A percentile compares a stretch with the other conserved stretches of the same genome.
Conservation (phyloP, 1,284 basidiomycete genomes). For the Singerocomus inundabilis region DNA sequence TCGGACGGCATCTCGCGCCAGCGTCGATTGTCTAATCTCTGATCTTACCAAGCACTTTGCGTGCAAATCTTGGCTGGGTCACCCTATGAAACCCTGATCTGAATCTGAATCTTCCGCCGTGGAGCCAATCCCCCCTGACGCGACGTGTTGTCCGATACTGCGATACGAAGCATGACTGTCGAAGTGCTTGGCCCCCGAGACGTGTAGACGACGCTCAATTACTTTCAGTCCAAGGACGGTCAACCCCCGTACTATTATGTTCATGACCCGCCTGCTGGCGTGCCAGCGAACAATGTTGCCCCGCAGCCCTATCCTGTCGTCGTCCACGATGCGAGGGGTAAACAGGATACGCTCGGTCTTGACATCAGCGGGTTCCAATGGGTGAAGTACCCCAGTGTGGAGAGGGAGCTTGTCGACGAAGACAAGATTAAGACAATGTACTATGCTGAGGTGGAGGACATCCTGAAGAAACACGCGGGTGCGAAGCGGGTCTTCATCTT, state of each 20-base stretch:
- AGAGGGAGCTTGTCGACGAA: constrained; percentile 42
- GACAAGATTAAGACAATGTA: constrained; percentile 29
- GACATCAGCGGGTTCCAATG: constrained; percentile 7
- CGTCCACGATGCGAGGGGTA: neutral
- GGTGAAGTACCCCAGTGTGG: constrained; percentile 25
- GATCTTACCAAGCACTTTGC: no score
- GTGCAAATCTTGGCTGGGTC: no score
- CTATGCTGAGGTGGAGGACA: constrained; percentile 40
- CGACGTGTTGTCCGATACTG: no score
- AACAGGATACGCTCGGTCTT: constrained; percentile 1
- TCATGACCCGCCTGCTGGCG: constrained; percentile 18
- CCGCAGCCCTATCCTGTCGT: neutral
- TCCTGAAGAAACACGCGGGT: constrained; percentile 40
- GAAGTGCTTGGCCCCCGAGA: constrained; percentile 12
- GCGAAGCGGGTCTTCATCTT: constrained; percentile 42
- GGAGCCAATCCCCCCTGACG: no score
- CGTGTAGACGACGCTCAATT: constrained; percentile 28
- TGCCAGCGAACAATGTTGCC: constrained; percentile 17
- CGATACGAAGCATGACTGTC: neutral
- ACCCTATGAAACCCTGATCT: no score
- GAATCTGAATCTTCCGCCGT: no score
- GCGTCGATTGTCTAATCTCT: no score
- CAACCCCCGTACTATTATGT: constrained; percentile 26
- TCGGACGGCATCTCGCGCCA: no score
- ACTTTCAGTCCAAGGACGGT: constrained; percentile 14